Evolutionary conservation across 2,329 filamentous ascomycete species (phyloP), one percentile per base, ranked within the genome.

Genomic region (Leptosphaerulina australis): DNA sequence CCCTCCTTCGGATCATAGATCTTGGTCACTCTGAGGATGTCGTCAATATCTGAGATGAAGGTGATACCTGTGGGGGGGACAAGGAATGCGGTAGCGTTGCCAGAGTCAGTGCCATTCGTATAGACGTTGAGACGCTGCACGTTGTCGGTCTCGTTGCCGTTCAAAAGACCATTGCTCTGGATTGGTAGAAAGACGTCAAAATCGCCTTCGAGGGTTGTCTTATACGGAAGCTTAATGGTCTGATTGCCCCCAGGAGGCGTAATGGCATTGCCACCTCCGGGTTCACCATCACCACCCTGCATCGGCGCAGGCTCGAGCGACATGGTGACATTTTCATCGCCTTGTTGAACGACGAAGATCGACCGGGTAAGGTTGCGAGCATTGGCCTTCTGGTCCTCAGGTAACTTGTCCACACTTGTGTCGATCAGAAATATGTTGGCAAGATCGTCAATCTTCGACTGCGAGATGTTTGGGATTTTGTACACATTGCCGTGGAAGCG

Each of bases 401-500:
- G 79, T 4, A 92, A 78, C 11, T 85, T 72, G 8, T 81, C 70
- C 26, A 91, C 80, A 45, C 80, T 79, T 5, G 82, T 84, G 39
- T 80, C 86, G 50, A 90, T 80, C 8, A 92, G 78, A 72, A 91
- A 90, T 24, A 83, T 70, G 58, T 91, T 85, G 49, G 88, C 86
- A 3, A 91, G 77, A 28, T 85, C 78, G 59, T 92, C 81, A 35
- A 92, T 75, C 59, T 83, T 88, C 25, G 77, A 75, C 59, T 83
- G 77, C 1, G 80, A 81, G 25, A 88, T 85, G 51, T 88, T 82
- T 1, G 88, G 88, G 55, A 88, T 82, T 70, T 91, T 91, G 78
- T 86, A 92, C n/a, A 91, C 85, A 63, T 91, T 91, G 59, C 88
- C 89, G 58, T 88, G 88, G 55, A 91, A 83, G 21, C 88, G 81